Evolutionary conservation across 2,329 filamentous ascomycete species (phyloP).

Genomic region (Arthrobotrys sphaeroides): DNA sequence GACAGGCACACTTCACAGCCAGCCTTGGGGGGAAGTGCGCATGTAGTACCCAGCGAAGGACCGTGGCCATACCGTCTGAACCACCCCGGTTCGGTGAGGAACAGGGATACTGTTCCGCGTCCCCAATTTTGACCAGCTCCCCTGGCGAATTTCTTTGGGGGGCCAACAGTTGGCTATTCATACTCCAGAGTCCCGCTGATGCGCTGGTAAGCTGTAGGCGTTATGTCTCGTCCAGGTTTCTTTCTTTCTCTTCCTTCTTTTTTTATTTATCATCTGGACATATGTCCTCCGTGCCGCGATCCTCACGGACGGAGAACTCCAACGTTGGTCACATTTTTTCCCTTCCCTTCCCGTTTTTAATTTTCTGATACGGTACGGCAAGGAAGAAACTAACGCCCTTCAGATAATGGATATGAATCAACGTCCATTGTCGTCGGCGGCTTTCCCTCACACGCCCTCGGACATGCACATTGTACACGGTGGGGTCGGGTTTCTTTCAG

Average conservation of each 20-base stretch:
- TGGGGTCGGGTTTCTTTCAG: conserved; percentile 46
- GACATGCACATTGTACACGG: neutral
- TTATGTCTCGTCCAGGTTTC: neutral
- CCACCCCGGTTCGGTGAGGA: conserved; percentile 25
- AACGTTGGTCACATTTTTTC: conserved; percentile 9
- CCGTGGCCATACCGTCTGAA: conserved; percentile 49
- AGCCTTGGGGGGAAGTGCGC: neutral
- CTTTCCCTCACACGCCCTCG: conserved; percentile 13
- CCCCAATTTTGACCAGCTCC: conserved; percentile 43
- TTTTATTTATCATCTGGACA: neutral
- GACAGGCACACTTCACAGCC: conserved; percentile 46
- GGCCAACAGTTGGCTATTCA: conserved; percentile 42
- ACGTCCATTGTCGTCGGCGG: conserved; percentile 9
- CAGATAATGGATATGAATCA: neutral
- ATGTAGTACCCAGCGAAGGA: conserved; percentile 36
- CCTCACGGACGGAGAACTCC: neutral
- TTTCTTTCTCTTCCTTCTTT: neutral
- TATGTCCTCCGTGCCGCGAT: conserved; percentile 12
- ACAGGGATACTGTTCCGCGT: conserved; percentile 52
- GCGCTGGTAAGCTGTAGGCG: conserved; percentile 42
- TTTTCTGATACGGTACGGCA: conserved; percentile 1
- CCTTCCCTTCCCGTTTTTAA: neutral
- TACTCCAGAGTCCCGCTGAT: conserved; percentile 37
- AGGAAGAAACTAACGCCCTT: neutral
- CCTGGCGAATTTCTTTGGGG: conserved; percentile 41